A percentile compares a stretch with the other conserved stretches of the same genome.
Conservation (phyloP, 345 rosid genomes). For the Salix caprea region DNA sequence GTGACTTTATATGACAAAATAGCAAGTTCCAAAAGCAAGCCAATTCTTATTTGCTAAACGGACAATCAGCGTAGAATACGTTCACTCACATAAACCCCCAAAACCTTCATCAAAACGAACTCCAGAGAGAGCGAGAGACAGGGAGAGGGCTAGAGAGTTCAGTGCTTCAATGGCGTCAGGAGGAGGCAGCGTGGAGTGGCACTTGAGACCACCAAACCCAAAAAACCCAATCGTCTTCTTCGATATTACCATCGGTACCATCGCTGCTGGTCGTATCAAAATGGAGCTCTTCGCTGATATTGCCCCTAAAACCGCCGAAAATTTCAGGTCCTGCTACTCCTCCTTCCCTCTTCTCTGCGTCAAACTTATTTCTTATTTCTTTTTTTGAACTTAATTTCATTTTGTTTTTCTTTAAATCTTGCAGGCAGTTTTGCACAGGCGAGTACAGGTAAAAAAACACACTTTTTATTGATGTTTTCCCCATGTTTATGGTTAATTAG, state of each 20-base stretch:
- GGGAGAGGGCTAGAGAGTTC: background rate
- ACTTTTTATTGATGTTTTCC: background rate
- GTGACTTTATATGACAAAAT: background rate
- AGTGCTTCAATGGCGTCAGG: constrained; percentile 39
- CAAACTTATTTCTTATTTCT: background rate
- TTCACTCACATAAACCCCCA: background rate
- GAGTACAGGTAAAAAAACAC: constrained; percentile 58
- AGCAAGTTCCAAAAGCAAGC: background rate
- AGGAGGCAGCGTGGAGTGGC: constrained; percentile 87
- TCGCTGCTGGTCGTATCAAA: constrained; percentile 89
- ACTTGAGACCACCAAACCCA: constrained; percentile 82
- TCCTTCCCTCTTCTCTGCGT: background rate
- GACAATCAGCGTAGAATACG: background rate
- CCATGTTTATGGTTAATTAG: background rate
- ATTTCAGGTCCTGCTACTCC: constrained; percentile 57
- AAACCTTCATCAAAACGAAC: background rate
- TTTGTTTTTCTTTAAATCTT: background rate
- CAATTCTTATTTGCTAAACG: background rate
- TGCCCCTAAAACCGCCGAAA: constrained; percentile 85
- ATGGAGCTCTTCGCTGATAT: constrained; percentile 98
- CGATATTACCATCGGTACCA: constrained; percentile 83
- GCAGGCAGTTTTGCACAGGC: constrained; percentile 97
- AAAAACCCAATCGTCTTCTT: constrained; percentile 96
- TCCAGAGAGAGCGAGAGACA: background rate
- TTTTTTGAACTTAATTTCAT: background rate